Percentiles rank a stretch among this genome's conserved stretches.
Evolutionary conservation across 495 filamentous ascomycete genomes (phyloP).

Genomic region (Penicillium subrubescens): DNA sequence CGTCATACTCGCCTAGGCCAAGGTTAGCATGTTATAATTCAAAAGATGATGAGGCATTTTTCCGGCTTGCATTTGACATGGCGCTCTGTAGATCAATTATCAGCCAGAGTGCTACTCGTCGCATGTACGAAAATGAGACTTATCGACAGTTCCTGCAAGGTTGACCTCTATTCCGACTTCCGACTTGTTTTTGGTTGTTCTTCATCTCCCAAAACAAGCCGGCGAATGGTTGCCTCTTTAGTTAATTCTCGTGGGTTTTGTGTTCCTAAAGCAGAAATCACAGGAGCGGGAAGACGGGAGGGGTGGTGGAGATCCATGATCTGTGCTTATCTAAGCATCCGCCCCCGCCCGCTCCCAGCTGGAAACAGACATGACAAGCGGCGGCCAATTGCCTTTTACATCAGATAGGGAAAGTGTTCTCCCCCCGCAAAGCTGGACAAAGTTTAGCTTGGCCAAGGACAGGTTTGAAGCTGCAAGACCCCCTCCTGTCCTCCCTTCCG

Average conservation of each 20-base stretch:
- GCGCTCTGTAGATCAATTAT: neutral
- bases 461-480: neutral
- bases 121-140: neutral
- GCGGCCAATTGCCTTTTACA: neutral
- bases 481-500: neutral
- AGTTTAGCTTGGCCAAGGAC: neutral
- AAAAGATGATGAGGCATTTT: neutral
- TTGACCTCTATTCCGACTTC: neutral
- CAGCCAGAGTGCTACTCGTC: neutral
- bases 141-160: neutral
- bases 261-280: neutral
- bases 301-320: too few relatives aligned
- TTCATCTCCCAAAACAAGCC: neutral
- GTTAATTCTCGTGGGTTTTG: neutral
- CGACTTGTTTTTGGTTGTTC: neutral
- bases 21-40: neutral
- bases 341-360: neutral
- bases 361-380: neutral
- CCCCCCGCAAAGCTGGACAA: neutral
- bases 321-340: neutral
- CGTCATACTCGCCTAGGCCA: neutral
- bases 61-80: neutral
- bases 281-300: neutral
- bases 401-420: neutral
- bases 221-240: neutral